phyloP scores from a whole-genome alignment of 768 basidiomycete genomes.

The Russula virescens region DNA sequence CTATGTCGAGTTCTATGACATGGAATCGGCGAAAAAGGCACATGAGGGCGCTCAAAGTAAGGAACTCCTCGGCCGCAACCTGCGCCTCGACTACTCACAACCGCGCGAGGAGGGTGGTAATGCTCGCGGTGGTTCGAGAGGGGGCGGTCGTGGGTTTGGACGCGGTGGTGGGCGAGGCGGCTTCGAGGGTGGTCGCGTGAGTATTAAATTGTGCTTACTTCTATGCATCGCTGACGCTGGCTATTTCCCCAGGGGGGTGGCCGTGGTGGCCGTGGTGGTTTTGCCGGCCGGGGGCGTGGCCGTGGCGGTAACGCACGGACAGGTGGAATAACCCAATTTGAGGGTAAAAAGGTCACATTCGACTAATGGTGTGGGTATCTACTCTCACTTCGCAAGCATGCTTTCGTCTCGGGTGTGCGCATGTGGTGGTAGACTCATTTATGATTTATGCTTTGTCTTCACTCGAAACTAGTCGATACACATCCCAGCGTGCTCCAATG shows the following conservation, averaged over 20 bases:
- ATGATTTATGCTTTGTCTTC: neutral
- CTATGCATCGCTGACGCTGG: neutral
- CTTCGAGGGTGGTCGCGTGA: constrained; percentile 41
- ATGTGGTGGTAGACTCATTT: neutral
- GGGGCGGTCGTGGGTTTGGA: constrained; percentile 37
- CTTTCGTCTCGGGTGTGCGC: constrained; percentile 4
- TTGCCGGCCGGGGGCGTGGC: constrained; percentile 32
- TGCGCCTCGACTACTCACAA: constrained; percentile 72
- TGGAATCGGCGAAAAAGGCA: constrained; percentile 78
- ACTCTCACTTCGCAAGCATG: neutral
- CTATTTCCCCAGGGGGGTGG: constrained; percentile 18
- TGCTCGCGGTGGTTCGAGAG: constrained; percentile 41
- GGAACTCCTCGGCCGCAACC: constrained; percentile 73
- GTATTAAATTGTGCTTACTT: constrained; percentile 19
- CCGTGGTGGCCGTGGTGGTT: constrained; percentile 41
- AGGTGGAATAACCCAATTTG: constrained; percentile 58
- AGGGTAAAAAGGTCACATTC: constrained; percentile 68
- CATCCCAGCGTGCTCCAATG: neutral
- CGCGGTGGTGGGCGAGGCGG: constrained; percentile 40
- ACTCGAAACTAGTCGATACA: neutral
- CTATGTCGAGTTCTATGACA: constrained; percentile 88
- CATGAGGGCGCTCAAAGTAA: constrained; percentile 59
- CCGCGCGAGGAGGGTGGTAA: constrained; percentile 64
- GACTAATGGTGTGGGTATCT: constrained; percentile 14
- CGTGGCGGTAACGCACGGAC: constrained; percentile 46